Evolutionary conservation across 2,329 filamentous ascomycete genomes (phyloP).

Genomic region (Sporothrix inflata): DNA sequence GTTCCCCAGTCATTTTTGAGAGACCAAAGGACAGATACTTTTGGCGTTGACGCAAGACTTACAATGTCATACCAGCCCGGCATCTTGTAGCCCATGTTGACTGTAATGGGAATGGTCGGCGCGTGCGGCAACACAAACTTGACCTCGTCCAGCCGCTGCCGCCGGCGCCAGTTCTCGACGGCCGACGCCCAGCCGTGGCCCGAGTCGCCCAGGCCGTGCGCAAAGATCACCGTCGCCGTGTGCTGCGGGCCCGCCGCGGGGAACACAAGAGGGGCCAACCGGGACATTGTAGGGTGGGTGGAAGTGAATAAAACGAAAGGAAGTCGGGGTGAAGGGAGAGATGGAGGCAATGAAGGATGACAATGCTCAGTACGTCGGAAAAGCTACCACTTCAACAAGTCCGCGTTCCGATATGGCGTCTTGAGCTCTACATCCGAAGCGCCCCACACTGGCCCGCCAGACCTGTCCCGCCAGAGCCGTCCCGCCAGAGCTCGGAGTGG

Average conservation of each 20-base stretch:
- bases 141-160: slow-evolving; percentile 81
- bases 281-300: slow-evolving; percentile 24
- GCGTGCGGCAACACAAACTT: slow-evolving; percentile 95
- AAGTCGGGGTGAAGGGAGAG: not conserved
- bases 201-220: slow-evolving; percentile 87
- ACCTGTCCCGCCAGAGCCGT: not conserved
- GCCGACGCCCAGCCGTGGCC: slow-evolving; percentile 78
- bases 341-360: not conserved
- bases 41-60: slow-evolving; percentile 35
- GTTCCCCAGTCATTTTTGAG: too few relatives aligned
- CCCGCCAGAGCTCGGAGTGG: not conserved
- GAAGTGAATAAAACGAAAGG: not conserved
- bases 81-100: slow-evolving; percentile 71
- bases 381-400: too few relatives aligned
- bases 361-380: too few relatives aligned
- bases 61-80: slow-evolving; percentile 87
- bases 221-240: slow-evolving; percentile 92
- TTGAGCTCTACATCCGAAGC: not conserved
- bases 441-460: not conserved
- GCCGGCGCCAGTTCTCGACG: slow-evolving; percentile 83
- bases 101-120: slow-evolving; percentile 81
- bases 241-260: slow-evolving; percentile 75
- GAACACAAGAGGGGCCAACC: slow-evolving; percentile 64
- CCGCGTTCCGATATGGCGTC: not conserved
- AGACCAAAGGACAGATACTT: not conserved